These are phyloP conservation scores for Stephanocyclus meneghinianus DNA, from an alignment of 352 stramenopile species.

Conservation along the genomic window DNA sequence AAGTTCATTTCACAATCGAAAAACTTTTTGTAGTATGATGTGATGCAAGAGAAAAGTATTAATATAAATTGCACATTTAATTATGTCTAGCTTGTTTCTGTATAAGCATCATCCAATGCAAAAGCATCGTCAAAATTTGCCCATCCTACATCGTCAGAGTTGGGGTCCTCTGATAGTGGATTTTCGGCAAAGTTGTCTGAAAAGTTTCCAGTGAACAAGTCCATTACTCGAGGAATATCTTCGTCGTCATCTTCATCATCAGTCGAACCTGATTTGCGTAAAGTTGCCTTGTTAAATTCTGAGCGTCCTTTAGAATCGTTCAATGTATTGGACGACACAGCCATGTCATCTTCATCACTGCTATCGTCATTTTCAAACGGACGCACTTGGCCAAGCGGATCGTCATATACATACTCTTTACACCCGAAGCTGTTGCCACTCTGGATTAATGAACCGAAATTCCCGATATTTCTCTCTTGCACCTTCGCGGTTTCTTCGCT, in stretches of 20 bases:
- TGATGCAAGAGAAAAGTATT: neutral
- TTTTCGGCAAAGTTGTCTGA: slow-evolving; percentile 43
- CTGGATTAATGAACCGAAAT: slow-evolving; percentile 51
- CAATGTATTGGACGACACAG: slow-evolving; percentile 36
- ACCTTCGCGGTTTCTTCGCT: neutral
- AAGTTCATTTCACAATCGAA: too few species aligned
- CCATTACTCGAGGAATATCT: slow-evolving; percentile 67
- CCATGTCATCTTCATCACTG: slow-evolving; percentile 41
- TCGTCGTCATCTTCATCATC: slow-evolving; percentile 42
- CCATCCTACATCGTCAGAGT: slow-evolving; percentile 2
- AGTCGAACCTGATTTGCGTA: slow-evolving; percentile 41
- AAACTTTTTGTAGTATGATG: too few species aligned
- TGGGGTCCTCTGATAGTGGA: neutral
- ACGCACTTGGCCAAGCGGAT: slow-evolving; percentile 64
- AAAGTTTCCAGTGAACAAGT: slow-evolving; percentile 74
- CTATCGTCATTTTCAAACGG: slow-evolving; percentile 50
- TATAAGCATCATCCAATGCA: slow-evolving; percentile 6
- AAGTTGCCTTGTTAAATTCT: slow-evolving; percentile 16
- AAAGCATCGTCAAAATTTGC: slow-evolving; percentile 65
- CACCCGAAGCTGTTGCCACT: slow-evolving; percentile 18
- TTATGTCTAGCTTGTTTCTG: neutral
- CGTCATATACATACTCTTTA: slow-evolving; percentile 79
- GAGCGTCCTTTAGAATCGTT: slow-evolving; percentile 26
- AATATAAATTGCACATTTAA: slow-evolving; percentile 1
- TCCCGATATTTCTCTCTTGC: slow-evolving; percentile 30